A percentile compares a stretch with the other conserved stretches of the same genome.
Conservation (phyloP, 805 yeast genomes). For the Candida peoriensis region DNA sequence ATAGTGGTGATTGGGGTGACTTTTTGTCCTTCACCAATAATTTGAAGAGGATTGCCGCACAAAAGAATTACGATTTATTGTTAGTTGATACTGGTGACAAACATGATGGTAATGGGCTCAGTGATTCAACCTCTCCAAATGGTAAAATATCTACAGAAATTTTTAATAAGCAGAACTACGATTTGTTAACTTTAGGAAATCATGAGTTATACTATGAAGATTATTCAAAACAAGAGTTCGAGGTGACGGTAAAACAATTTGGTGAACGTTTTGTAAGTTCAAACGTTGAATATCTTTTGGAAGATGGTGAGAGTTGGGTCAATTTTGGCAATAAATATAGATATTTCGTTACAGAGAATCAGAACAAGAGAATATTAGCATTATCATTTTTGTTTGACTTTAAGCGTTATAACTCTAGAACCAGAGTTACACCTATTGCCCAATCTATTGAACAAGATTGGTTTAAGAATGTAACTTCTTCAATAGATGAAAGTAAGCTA, state of each 20-base stretch:
- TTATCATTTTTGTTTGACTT: slow-evolving; percentile 82
- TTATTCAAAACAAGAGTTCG: slow-evolving; percentile 61
- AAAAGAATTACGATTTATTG: slow-evolving; percentile 54
- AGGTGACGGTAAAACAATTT: slow-evolving; percentile 50
- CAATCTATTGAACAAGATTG: slow-evolving; percentile 54
- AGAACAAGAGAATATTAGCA: slow-evolving; percentile 49
- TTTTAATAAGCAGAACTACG: slow-evolving; percentile 63
- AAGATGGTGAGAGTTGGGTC: slow-evolving; percentile 39
- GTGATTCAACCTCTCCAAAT: slow-evolving; percentile 72
- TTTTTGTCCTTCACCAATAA: slow-evolving; percentile 62
- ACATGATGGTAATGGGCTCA: slow-evolving; percentile 90
- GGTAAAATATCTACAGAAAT: slow-evolving; percentile 61
- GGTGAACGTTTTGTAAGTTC: slow-evolving; percentile 65
- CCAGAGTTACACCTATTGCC: slow-evolving; percentile 58
- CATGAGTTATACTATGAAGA: slow-evolving; percentile 79
- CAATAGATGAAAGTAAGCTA: slow-evolving; percentile 35
- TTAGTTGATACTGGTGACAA: slow-evolving; percentile 88
- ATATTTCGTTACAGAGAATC: slow-evolving; percentile 59
- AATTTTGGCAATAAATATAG: slow-evolving; percentile 67
- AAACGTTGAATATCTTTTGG: slow-evolving; percentile 56
- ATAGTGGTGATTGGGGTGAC: slow-evolving; percentile 91
- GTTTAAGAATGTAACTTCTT: slow-evolving; percentile 47
- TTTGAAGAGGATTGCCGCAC: slow-evolving; percentile 40
- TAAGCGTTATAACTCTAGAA: slow-evolving; percentile 48
- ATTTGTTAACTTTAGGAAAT: slow-evolving; percentile 80